These are phyloP conservation scores for Apophysomyces variabilis DNA, from an alignment of 371 early-diverging fungal species.

Conservation along the genomic window DNA sequence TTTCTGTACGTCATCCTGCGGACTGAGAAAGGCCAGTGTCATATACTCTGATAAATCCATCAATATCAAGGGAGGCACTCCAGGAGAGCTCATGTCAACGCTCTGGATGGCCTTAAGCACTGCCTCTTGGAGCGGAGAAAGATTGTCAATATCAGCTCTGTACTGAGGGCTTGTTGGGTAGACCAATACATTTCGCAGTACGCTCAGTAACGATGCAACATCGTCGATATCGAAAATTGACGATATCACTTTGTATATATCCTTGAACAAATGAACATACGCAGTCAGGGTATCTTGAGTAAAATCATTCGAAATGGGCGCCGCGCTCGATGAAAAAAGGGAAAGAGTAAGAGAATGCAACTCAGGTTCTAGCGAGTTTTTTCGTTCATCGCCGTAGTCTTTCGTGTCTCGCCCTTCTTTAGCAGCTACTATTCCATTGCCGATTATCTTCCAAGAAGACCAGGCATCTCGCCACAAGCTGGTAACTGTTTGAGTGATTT, in stretches of 20 bases:
- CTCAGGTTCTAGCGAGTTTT: slow-evolving; percentile 29
- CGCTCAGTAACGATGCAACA: slow-evolving; percentile 54
- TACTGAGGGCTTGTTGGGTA: slow-evolving; percentile 62
- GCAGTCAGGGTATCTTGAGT: slow-evolving; percentile 82
- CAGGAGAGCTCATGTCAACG: slow-evolving; percentile 47
- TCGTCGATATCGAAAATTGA: slow-evolving; percentile 57
- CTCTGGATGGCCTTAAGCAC: slow-evolving; percentile 53
- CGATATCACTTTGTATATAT: slow-evolving; percentile 64
- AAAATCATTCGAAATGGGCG: slow-evolving; percentile 54
- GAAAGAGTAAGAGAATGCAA: slow-evolving; percentile 42
- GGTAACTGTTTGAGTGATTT: slow-evolving; percentile 28
- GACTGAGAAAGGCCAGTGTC: slow-evolving; percentile 56
- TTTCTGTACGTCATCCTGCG: slow-evolving; percentile 28
- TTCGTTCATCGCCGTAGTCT: slow-evolving; percentile 7
- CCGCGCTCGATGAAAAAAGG: slow-evolving; percentile 37
- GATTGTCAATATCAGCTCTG: slow-evolving; percentile 56
- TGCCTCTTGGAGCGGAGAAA: slow-evolving; percentile 64
- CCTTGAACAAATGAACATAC: slow-evolving; percentile 66
- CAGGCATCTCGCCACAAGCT: slow-evolving; percentile 75
- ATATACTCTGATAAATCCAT: slow-evolving; percentile 57
- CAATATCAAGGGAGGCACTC: slow-evolving; percentile 48
- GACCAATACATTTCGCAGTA: slow-evolving; percentile 61
- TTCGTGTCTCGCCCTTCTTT: slow-evolving; percentile 7
- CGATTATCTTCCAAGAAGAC: slow-evolving; percentile 81
- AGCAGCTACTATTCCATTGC: slow-evolving; percentile 49